Evolutionary conservation across 768 basidiomycete genomes (phyloP), one percentile per base, ranked within the genome.

Genomic region (Suillus luteus): DNA sequence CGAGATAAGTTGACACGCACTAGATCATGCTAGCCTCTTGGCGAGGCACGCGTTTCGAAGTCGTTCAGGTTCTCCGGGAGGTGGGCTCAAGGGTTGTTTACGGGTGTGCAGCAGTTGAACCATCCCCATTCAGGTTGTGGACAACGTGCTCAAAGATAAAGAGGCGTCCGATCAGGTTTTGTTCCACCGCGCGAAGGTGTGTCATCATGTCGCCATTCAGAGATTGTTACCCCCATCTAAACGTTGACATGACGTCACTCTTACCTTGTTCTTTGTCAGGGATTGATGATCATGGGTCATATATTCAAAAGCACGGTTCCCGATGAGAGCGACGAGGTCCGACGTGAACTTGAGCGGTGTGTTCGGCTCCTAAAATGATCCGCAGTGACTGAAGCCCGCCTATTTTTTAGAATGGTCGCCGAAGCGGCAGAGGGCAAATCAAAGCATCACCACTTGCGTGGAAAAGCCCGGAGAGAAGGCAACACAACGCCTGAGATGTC

Each of bases 41-140:
- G 97, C 88, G 95, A 63, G 97, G 96, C 15, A 96, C 96, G 3
- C 87, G 96, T 60, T 87, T 98, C 72, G 97, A 99, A 78, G 95
- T 99, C 48, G 85, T 91, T 24, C 91, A 94, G 70, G 94, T 98
- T 15, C 81, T 96, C 55, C 85, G 94, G 59, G 89, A 93, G 81
- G 86, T 81, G 54, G 57, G 70, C 40, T 8, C 24, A 11, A 41
- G 24, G 10, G 27, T 63, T 44, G 17, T 27, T 35, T n/a, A 24
- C 31, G 59, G 51, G 76, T 55, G 46, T 24, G 27, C 38, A 33
- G 38, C n/a, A 46, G 38, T 62, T 62, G 22, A 63, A 62, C 51
- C 35, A 60, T 33, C 12, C 44, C 44, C 37, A 59, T 64, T 62
- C 71, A 89, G 82, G 92, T 92, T 33, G 85, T 92, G 52, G 95